phyloP scores from a whole-genome alignment of 768 basidiomycete genomes.

The Kwoniella mangroviensis region DNA sequence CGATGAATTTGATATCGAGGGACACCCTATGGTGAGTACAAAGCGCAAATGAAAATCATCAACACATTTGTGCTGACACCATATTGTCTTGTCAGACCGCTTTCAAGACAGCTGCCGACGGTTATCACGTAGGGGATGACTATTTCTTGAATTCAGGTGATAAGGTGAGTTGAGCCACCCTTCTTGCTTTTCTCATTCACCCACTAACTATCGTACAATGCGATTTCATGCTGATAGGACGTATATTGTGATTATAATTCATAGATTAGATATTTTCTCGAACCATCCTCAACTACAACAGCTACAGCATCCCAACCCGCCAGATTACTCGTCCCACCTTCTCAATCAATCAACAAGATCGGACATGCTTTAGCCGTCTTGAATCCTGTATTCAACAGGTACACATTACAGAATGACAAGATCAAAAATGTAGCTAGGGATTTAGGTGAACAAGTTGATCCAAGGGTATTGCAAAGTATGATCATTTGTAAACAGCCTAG shows the following conservation, averaged over 20 bases:
- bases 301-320: conserved; percentile 63
- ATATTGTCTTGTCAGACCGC: no score
- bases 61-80: no score
- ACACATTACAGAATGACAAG: conserved; percentile 78
- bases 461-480: conserved; percentile 88
- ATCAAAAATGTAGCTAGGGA: conserved; percentile 74
- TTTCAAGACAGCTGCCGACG: conserved; percentile 72
- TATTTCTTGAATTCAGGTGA: conserved; percentile 92
- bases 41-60: no score
- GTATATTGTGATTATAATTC: not conserved
- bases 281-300: conserved; percentile 77
- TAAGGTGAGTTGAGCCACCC: conserved; percentile 63
- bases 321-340: conserved; percentile 65
- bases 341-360: conserved; percentile 86
- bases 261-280: conserved; percentile 85
- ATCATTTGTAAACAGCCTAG: conserved; percentile 91
- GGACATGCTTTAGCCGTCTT: conserved; percentile 75
- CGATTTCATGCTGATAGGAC: no score
- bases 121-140: conserved; percentile 69
- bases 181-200: no score
- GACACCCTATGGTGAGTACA: conserved; percentile 85
- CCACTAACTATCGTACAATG: no score
- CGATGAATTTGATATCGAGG: conserved; percentile 73
- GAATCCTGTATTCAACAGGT: conserved; percentile 77
- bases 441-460: conserved; percentile 81